A percentile compares a stretch with the other conserved stretches of the same genome.
phyloP scores from a whole-genome alignment of 1,139 yeast genomes.

The Sugiyamaella paludigena region DNA sequence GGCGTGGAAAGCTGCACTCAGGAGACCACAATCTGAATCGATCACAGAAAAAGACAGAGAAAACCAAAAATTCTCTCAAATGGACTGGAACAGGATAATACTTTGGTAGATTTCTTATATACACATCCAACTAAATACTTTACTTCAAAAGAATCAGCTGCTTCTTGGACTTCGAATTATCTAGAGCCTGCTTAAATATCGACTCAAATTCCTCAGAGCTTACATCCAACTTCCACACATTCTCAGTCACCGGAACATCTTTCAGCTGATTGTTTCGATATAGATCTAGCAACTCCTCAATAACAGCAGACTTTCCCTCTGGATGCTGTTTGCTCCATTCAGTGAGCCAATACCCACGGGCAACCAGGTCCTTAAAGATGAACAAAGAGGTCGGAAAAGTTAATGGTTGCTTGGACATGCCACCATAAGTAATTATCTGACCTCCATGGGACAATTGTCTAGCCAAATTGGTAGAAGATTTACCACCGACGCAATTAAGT shows the following conservation, averaged over 20 bases:
- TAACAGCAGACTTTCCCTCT: constrained; percentile 57
- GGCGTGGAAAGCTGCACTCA: too few species aligned
- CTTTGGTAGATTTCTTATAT: not conserved
- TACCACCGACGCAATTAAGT: constrained; percentile 91
- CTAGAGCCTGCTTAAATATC: constrained; percentile 53
- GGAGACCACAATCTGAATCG: too few species aligned
- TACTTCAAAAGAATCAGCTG: constrained; percentile 32
- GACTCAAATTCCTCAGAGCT: constrained; percentile 52
- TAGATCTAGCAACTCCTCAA: constrained; percentile 60
- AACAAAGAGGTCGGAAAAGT: constrained; percentile 81
- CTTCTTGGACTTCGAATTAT: constrained; percentile 44
- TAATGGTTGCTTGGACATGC: constrained; percentile 96
- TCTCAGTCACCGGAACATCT: constrained; percentile 54
- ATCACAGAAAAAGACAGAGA: too few species aligned
- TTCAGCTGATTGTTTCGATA: constrained; percentile 58
- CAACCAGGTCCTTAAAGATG: constrained; percentile 82
- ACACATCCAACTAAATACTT: not conserved
- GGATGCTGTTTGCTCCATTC: constrained; percentile 66
- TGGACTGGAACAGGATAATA: too few species aligned
- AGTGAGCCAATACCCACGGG: constrained; percentile 94
- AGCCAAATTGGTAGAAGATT: constrained; percentile 74
- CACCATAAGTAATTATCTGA: constrained; percentile 88
- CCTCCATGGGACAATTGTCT: constrained; percentile 74
- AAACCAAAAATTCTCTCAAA: too few species aligned
- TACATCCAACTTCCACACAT: constrained; percentile 1